Percentiles rank a stretch among this genome's conserved stretches.
Conservation (phyloP, 805 yeast species). For the Candida chilensis region DNA sequence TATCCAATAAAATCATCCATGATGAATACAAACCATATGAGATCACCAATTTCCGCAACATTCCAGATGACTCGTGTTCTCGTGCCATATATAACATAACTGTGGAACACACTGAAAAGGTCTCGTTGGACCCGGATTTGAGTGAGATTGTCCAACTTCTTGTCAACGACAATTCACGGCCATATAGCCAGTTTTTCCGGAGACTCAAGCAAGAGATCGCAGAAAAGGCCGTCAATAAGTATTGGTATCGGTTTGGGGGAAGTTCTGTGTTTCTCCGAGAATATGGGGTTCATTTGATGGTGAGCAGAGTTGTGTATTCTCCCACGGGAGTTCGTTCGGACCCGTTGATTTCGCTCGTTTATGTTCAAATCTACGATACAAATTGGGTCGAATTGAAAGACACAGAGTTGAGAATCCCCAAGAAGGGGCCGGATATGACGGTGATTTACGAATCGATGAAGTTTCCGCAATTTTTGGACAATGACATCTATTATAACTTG, state of each 20-base stretch:
- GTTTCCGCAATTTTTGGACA: slow-evolving; percentile 6
- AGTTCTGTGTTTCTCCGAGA: slow-evolving; percentile 8
- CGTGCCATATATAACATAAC: too few relatives aligned
- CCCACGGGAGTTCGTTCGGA: slow-evolving; percentile 3
- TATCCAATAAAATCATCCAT: too few relatives aligned
- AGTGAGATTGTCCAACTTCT: too few relatives aligned
- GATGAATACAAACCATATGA: too few relatives aligned
- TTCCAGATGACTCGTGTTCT: too few relatives aligned
- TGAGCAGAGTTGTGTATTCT: slow-evolving; percentile 7
- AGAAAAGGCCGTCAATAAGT: slow-evolving; percentile 2
- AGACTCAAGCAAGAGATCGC: not conserved
- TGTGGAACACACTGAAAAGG: too few relatives aligned
- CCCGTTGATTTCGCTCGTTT: slow-evolving; percentile 5
- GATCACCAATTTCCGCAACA: too few relatives aligned
- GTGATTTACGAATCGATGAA: slow-evolving; percentile 3
- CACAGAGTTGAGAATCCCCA: slow-evolving; percentile 12
- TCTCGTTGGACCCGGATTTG: too few relatives aligned
- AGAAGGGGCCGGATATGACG: slow-evolving; percentile 5
- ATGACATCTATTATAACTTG: slow-evolving; percentile 6
- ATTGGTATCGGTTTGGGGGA: slow-evolving; percentile 8
- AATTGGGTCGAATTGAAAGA: slow-evolving; percentile 8
- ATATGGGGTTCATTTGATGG: slow-evolving; percentile 7
- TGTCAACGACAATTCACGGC: too few relatives aligned
- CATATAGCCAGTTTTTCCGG: not conserved
- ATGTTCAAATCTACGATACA: slow-evolving; percentile 6